Conservation (phyloP, 345 rosid genomes). For the Euphorbia pulcherrima region DNA sequence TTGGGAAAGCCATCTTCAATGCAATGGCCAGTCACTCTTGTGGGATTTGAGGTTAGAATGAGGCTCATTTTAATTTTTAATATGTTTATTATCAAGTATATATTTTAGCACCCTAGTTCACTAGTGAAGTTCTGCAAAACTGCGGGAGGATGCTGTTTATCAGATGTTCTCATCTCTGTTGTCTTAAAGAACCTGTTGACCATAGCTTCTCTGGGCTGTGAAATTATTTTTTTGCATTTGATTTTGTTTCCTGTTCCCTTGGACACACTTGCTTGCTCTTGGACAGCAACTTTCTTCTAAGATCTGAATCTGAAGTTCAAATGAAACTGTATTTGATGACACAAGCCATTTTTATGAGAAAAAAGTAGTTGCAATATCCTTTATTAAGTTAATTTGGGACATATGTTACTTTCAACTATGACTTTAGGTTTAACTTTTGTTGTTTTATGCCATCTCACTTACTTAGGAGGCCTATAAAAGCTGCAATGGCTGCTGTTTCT, state of each 20-base stretch:
- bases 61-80: neutral
- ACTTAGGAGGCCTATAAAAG: constrained; percentile 77
- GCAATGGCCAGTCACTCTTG: constrained; percentile 84
- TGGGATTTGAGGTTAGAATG: constrained; percentile 80
- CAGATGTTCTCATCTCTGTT: neutral
- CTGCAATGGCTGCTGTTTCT: constrained; percentile 87
- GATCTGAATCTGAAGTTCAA: neutral
- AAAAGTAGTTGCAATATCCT: neutral
- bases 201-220: neutral
- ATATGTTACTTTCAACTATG: neutral
- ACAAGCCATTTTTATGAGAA: neutral
- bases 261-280: neutral
- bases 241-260: neutral
- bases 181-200: neutral
- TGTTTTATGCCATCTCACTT: constrained; percentile 5
- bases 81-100: constrained; percentile 5
- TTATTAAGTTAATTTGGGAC: neutral
- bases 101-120: neutral
- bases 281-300: neutral
- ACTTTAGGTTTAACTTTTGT: neutral
- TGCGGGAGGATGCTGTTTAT: neutral
- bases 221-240: neutral
- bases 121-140: neutral
- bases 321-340: neutral
- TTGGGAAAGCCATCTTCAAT: constrained; percentile 97